Base-by-base conservation (phyloP, 2,329 filamentous ascomycete species). In the Diaporthe aspalathi region DNA sequence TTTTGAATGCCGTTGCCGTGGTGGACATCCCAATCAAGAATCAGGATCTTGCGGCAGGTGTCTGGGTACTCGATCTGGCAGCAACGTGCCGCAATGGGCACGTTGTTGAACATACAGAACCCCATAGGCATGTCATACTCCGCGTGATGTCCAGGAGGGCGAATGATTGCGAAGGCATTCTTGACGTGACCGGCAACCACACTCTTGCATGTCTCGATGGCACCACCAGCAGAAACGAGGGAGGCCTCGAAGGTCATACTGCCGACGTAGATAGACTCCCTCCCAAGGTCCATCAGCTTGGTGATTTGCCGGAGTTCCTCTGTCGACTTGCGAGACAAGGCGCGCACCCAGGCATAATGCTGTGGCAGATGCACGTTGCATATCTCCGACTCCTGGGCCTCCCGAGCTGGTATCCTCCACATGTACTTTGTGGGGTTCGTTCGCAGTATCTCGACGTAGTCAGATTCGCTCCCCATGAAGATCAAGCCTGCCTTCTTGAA, bases 41-140 rank as follows among this genome's bases (percentile, higher is more conserved):
- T 96, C 69, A 99, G 82, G 24, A 99, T 89, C 81, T 97, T 98
- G 70, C 94, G 91, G 78, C 95, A 98, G 11, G 84, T 84, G 4
- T 95, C 89, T 1, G 93, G 93, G 75, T 93, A 96, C 72, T 94
- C 91, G 67, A 87, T 84, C 79, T 97, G 94, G 79, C 95, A 98
- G 16, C 95, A 93, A 72, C 90, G 92, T n/a, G 94, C 92, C 1
- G 95, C 95, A 71, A 99, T 93, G 24, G 94, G 94, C 3, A 98
- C 96, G 78, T 99, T 99, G 83, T 99, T 98, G 84, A 98, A 98
- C 72, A 98, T 89, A 80, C 96, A 99, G 79, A 99, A 99, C 0
- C 96, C 96, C 88, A 97, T 96, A 0, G 95, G 89, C 45, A 91
- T 86, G 76, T 96, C 88, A 71, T 90, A 91, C 79, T 99, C 96